Evolutionary conservation across 768 basidiomycete species (phyloP).

Genomic region (Phaffia tasmanica): DNA sequence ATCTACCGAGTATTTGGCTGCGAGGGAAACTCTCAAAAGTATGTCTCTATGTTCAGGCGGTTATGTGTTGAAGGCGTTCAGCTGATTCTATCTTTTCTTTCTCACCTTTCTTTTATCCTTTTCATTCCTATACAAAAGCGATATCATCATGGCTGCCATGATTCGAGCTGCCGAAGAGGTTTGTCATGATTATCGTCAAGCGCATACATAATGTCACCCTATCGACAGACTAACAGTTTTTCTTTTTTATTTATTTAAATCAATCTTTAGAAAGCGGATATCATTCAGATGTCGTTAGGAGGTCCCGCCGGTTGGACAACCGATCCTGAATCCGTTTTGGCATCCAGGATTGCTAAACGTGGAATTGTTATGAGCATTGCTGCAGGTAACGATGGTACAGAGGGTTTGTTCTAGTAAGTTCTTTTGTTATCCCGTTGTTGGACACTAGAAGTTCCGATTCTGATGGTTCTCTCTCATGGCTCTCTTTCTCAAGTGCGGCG

Average conservation of each 20-base stretch:
- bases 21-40: constrained; percentile 41
- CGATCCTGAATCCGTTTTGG: constrained; percentile 47
- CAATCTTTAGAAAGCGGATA: constrained; percentile 52
- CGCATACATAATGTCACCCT: too few species aligned
- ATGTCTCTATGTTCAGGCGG: too few species aligned
- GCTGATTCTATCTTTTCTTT: too few species aligned
- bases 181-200: too few species aligned
- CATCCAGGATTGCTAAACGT: constrained; percentile 48
- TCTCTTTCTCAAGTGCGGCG: not conserved
- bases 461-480: too few species aligned
- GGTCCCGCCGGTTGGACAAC: constrained; percentile 55
- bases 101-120: too few species aligned
- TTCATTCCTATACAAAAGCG: too few species aligned
- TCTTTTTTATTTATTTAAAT: constrained; percentile 36
- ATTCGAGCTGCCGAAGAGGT: constrained; percentile 12
- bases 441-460: too few species aligned
- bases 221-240: not conserved
- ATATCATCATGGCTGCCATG: constrained; percentile 46
- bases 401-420: constrained; percentile 7
- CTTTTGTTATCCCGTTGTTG: too few species aligned
- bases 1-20: constrained; percentile 53
- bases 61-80: too few species aligned
- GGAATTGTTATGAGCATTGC: constrained; percentile 49
- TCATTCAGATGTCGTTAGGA: constrained; percentile 58
- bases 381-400: constrained; percentile 1